Percentiles rank a stretch among this genome's conserved stretches.
Conservation (phyloP, 2,329 filamentous ascomycete genomes). For the Penicillium thymicola region DNA sequence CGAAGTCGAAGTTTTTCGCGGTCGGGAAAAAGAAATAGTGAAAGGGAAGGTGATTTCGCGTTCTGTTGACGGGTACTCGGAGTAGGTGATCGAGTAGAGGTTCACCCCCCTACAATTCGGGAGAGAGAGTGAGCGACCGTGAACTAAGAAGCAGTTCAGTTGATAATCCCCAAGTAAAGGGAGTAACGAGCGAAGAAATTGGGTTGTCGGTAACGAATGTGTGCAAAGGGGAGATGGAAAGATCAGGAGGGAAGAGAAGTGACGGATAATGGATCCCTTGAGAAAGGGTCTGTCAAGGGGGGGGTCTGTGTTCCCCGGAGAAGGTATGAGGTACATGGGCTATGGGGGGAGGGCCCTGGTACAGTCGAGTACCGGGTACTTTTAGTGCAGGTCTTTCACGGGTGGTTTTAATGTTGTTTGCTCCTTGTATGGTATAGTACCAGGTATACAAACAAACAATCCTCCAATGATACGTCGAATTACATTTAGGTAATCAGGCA, state of each 20-base stretch:
- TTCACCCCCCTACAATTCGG: conserved; percentile 3
- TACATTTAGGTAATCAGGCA: conserved; percentile 20
- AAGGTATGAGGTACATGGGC: conserved; percentile 9
- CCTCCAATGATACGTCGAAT: conserved; percentile 3
- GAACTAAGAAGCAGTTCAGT: background rate
- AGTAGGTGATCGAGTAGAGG: background rate
- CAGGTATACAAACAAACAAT: background rate
- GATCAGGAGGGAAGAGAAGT: conserved; percentile 15
- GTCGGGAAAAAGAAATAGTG: background rate
- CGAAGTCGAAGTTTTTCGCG: background rate
- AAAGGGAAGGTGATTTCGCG: conserved; percentile 9
- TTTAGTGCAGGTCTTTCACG: background rate
- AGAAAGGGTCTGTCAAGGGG: conserved; percentile 14
- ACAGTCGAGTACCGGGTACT: conserved; percentile 4
- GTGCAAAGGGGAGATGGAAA: conserved; percentile 8
- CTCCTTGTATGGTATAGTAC: conserved; percentile 8
- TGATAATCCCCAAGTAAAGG: background rate
- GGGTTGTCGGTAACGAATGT: conserved; percentile 13
- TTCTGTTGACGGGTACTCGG: background rate
- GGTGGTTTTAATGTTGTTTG: conserved; percentile 5
- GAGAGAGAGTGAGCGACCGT: background rate
- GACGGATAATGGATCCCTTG: conserved; percentile 9
- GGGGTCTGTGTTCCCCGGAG: conserved; percentile 14
- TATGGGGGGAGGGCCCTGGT: background rate
- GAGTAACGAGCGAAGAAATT: conserved; percentile 5